phyloP scores from a whole-genome alignment of 148 eudicot species.

The Rhododendron griersonianum region DNA sequence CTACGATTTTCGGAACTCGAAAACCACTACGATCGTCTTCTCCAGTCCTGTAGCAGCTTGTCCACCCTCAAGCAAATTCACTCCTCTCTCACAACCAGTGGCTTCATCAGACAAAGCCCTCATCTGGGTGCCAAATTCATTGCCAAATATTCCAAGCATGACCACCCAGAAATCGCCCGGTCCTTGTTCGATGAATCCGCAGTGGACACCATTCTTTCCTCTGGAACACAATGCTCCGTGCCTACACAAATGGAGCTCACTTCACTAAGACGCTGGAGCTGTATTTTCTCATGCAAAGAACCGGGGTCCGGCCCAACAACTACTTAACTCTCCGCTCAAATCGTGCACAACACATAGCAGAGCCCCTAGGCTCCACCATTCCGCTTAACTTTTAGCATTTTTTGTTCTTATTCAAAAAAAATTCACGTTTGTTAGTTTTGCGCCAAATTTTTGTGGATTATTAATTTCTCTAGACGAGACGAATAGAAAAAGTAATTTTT shows the following conservation, averaged over 20 bases:
- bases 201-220: slow-evolving; percentile 17
- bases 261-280: background rate
- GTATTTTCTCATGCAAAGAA: slow-evolving; percentile 16
- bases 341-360: too few relatives aligned
- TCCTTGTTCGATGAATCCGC: slow-evolving; percentile 11
- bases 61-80: slow-evolving; percentile 13
- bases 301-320: slow-evolving; percentile 15
- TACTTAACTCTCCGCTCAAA: background rate
- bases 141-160: slow-evolving; percentile 11
- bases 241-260: slow-evolving; percentile 10
- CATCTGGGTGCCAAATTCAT: slow-evolving; percentile 17
- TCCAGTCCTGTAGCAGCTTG: slow-evolving; percentile 5
- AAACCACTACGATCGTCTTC: slow-evolving; percentile 10
- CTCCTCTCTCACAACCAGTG: slow-evolving; percentile 16
- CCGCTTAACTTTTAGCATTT: too few relatives aligned
- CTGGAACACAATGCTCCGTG: slow-evolving; percentile 29
- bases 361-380: too few relatives aligned
- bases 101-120: slow-evolving; percentile 14
- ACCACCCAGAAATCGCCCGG: slow-evolving; percentile 3
- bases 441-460: too few relatives aligned
- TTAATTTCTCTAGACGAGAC: too few relatives aligned
- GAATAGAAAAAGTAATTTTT: too few relatives aligned
- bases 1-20: slow-evolving; percentile 11
- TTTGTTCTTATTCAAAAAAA: too few relatives aligned
- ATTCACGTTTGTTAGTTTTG: too few relatives aligned